phyloP scores from a whole-genome alignment of 331 rosid genomes.

The Erythrophleum ivorense region DNA sequence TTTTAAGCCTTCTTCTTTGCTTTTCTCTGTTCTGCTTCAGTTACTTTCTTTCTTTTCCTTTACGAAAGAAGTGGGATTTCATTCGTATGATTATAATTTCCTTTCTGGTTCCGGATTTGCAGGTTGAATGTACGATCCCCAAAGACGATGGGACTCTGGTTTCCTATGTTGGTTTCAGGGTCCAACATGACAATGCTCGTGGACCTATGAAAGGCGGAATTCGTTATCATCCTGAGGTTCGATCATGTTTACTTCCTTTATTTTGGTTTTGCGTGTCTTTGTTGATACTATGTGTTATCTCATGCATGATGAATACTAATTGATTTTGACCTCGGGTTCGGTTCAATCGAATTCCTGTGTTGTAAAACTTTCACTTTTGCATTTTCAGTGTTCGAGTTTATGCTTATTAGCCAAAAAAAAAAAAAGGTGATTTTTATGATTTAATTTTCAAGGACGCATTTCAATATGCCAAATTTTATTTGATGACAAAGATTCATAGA shows the following conservation, averaged over 20 bases:
- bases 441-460: no score
- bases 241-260: not conserved
- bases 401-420: no score
- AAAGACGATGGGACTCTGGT: constrained; percentile 59
- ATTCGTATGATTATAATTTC: constrained; percentile 2
- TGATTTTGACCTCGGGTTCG: constrained; percentile 33
- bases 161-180: constrained; percentile 57
- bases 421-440: no score
- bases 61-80: not conserved
- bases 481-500: not conserved
- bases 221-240: constrained; percentile 63
- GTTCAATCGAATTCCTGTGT: constrained; percentile 28
- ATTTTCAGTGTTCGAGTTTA: constrained; percentile 4
- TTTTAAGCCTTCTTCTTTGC: not conserved
- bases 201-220: constrained; percentile 71
- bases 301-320: not conserved
- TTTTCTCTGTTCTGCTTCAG: no score
- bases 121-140: constrained; percentile 66
- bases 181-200: constrained; percentile 66
- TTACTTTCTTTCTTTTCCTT: not conserved
- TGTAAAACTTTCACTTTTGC: not conserved
- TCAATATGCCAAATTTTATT: not conserved
- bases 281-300: no score
- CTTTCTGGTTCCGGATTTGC: constrained; percentile 13
- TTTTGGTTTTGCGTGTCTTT: not conserved